Evolutionary conservation across 305 asterid genomes (phyloP).

Genomic region (Ilex paraguariensis): DNA sequence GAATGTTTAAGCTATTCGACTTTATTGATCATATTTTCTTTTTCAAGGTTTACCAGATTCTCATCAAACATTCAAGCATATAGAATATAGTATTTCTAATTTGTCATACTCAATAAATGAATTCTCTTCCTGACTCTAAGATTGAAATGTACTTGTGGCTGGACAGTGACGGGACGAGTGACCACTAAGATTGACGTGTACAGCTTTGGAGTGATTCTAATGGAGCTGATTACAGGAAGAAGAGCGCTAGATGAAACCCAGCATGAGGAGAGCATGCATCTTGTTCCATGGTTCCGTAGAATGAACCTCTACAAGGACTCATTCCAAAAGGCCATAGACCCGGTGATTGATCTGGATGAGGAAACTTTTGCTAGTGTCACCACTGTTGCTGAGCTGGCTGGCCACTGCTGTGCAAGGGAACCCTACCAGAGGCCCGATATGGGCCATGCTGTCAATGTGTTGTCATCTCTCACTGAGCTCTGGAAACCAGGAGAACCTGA

Average conservation of each 20-base stretch:
- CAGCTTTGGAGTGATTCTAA: slow-evolving; percentile 84
- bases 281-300: slow-evolving; percentile 91
- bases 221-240: slow-evolving; percentile 91
- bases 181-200: slow-evolving; percentile 90
- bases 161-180: slow-evolving; percentile 86
- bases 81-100: too few species aligned
- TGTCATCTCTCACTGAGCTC: slow-evolving; percentile 79
- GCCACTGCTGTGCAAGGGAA: slow-evolving; percentile 85
- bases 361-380: slow-evolving; percentile 64
- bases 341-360: slow-evolving; percentile 49
- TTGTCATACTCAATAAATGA: too few species aligned
- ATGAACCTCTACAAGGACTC: slow-evolving; percentile 61
- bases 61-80: too few species aligned
- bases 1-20: too few species aligned
- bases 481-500: slow-evolving; percentile 91
- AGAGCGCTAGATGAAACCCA: slow-evolving; percentile 67
- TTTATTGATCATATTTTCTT: too few species aligned
- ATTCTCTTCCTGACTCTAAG: too few species aligned
- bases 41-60: too few species aligned
- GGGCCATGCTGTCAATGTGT: slow-evolving; percentile 88
- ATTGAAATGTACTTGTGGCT: slow-evolving; percentile 3
- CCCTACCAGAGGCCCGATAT: slow-evolving; percentile 92
- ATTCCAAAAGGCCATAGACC: slow-evolving; percentile 62
- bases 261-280: slow-evolving; percentile 79
- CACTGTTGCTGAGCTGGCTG: slow-evolving; percentile 84